Conservation (phyloP, 73 alveolate species). For the Paraurostyla sp. region DNA sequence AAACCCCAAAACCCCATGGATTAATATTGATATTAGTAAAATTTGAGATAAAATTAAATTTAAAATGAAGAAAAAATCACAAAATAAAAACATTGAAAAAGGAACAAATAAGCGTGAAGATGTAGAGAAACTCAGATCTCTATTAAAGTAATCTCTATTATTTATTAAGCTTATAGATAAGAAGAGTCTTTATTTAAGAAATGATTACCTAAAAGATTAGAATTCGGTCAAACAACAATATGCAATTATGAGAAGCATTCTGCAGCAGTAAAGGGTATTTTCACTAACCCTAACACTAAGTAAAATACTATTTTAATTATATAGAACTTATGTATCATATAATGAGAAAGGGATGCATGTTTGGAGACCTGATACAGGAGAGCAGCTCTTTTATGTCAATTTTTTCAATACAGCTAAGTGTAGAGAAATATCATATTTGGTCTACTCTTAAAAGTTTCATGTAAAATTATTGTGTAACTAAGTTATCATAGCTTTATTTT, state of each 20-base stretch:
- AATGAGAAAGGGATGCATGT: slow-evolving; percentile 40
- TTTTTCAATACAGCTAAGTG: slow-evolving; percentile 33
- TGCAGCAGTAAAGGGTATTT: slow-evolving; percentile 21
- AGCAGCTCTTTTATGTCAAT: slow-evolving; percentile 4
- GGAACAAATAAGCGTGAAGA: slow-evolving; percentile 10
- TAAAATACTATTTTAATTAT: neutral
- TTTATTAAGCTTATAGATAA: neutral
- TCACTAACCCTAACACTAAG: slow-evolving; percentile 44
- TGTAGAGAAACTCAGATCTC: slow-evolving; percentile 7
- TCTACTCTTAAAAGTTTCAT: slow-evolving; percentile 4
- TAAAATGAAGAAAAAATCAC: neutral
- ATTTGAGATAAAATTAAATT: neutral
- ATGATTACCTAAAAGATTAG: slow-evolving; percentile 28
- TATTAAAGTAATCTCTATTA: neutral
- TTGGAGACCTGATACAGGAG: slow-evolving; percentile 51
- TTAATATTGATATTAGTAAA: too few relatives aligned
- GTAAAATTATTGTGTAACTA: neutral
- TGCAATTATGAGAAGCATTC: slow-evolving; percentile 27
- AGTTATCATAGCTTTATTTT: neutral
- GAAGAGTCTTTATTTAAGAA: slow-evolving; percentile 18
- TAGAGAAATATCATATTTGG: neutral
- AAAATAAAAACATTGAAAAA: neutral
- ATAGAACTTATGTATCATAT: slow-evolving; percentile 43
- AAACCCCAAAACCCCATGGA: too few relatives aligned
- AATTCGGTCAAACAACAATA: slow-evolving; percentile 6